Evolutionary conservation across 2,329 filamentous ascomycete species (phyloP).

Genomic region (Arthrobotrys entomopaga): DNA sequence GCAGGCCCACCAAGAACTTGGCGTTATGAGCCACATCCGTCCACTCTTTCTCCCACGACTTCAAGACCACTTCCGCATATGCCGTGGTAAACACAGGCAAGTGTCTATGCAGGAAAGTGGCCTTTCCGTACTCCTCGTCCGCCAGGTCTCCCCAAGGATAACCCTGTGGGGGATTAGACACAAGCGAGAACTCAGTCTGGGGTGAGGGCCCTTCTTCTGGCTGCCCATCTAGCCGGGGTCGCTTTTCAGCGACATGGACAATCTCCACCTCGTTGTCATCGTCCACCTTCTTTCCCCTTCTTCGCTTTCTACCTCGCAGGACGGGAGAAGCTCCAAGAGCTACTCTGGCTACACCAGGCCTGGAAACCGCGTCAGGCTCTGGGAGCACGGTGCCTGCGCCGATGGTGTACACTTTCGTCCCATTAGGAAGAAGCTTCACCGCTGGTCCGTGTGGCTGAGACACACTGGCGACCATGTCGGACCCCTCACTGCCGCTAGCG

Average conservation of each 20-base stretch:
- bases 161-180: slow-evolving; percentile 26
- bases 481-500: slow-evolving; percentile 4
- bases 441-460: slow-evolving; percentile 5
- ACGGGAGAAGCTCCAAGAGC: slow-evolving; percentile 4
- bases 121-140: slow-evolving; percentile 1
- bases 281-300: slow-evolving; percentile 15
- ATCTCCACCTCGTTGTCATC: slow-evolving; percentile 5
- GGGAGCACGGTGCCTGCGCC: slow-evolving; percentile 2
- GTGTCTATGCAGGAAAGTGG: slow-evolving; percentile 15
- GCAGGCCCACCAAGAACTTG: slow-evolving; percentile 20
- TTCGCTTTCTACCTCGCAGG: slow-evolving; percentile 16
- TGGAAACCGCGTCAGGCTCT: slow-evolving; percentile 8
- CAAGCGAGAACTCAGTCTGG: slow-evolving; percentile 33
- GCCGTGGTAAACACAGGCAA: slow-evolving; percentile 24
- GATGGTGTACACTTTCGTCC: slow-evolving; percentile 29
- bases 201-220: slow-evolving; percentile 12
- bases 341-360: slow-evolving; percentile 16
- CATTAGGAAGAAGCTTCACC: slow-evolving; percentile 22
- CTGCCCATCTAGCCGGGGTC: slow-evolving; percentile 14
- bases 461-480: slow-evolving; percentile 12
- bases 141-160: slow-evolving; percentile 17
- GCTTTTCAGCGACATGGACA: slow-evolving; percentile 17
- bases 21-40: slow-evolving; percentile 16
- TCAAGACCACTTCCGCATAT: slow-evolving; percentile 20
- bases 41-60: slow-evolving; percentile 32